Percentiles rank a stretch among this genome's conserved stretches.
phyloP scores from a whole-genome alignment of 306 rosid species.

The Arachis stenosperma region DNA sequence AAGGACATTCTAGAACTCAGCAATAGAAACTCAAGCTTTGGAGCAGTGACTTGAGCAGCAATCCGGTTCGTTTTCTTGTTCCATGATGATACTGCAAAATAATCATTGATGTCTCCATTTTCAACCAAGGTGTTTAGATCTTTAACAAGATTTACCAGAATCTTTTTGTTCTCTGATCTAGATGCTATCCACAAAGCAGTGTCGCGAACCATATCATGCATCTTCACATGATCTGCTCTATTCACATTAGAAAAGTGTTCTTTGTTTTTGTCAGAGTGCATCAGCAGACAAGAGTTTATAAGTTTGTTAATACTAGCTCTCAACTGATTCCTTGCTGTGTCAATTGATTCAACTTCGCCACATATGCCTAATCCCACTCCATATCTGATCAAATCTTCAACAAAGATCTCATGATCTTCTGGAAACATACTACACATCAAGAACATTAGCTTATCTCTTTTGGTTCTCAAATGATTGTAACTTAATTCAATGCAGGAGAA shows the following conservation, averaged over 20 bases:
- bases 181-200: slow-evolving; percentile 30
- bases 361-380: slow-evolving; percentile 7
- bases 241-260: slow-evolving; percentile 1
- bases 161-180: background rate
- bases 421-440: slow-evolving; percentile 22
- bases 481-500: slow-evolving; percentile 9
- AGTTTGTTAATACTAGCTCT: slow-evolving; percentile 14
- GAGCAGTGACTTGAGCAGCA: slow-evolving; percentile 15
- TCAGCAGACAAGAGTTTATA: slow-evolving; percentile 1
- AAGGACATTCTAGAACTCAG: background rate
- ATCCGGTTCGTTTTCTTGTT: background rate
- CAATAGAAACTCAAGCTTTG: slow-evolving; percentile 31
- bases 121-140: background rate
- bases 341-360: background rate
- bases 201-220: slow-evolving; percentile 41
- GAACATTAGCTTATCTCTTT: background rate
- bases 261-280: background rate
- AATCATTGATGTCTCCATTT: background rate
- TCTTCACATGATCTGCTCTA: slow-evolving; percentile 5
- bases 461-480: slow-evolving; percentile 11
- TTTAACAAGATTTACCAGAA: slow-evolving; percentile 19
- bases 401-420: slow-evolving; percentile 11
- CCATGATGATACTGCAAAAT: slow-evolving; percentile 33
- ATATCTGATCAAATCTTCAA: slow-evolving; percentile 26
- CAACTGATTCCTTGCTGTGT: slow-evolving; percentile 19